phyloP scores from a whole-genome alignment of 2,329 filamentous ascomycete species.

The Aspergillus sp. region DNA sequence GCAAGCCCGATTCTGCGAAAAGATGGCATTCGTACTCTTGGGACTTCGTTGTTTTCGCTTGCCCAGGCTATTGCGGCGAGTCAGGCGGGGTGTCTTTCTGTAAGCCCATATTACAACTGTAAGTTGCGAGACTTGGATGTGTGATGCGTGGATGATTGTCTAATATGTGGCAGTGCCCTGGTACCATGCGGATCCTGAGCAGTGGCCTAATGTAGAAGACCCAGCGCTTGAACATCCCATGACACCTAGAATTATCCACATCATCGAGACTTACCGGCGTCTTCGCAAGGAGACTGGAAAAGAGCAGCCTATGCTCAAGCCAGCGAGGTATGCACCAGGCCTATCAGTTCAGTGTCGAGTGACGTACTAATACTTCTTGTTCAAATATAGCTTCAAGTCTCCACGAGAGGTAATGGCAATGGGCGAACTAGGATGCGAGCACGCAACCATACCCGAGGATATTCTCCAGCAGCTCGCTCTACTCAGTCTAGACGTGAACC shows the following conservation, averaged over 20 bases:
- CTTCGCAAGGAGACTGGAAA: slow-evolving; percentile 50
- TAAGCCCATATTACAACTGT: slow-evolving; percentile 51
- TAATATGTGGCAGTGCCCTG: slow-evolving; percentile 25
- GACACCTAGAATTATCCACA: slow-evolving; percentile 49
- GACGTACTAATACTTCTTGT: too few species aligned
- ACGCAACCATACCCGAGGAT: too few species aligned
- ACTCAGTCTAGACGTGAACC: too few species aligned
- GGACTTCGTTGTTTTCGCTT: slow-evolving; percentile 50
- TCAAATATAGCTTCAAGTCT: too few species aligned
- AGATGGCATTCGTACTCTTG: slow-evolving; percentile 50
- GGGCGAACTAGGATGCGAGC: too few species aligned
- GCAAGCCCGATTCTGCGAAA: slow-evolving; percentile 43
- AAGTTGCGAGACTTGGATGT: too few species aligned
- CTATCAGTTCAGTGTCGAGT: too few species aligned
- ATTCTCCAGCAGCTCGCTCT: too few species aligned
- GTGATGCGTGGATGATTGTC: too few species aligned
- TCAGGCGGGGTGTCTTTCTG: slow-evolving; percentile 49
- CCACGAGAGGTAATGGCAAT: too few species aligned
- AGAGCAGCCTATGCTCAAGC: slow-evolving; percentile 40
- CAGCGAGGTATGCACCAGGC: not conserved
- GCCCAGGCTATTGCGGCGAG: slow-evolving; percentile 52
- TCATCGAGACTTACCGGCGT: slow-evolving; percentile 48
- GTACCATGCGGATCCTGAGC: slow-evolving; percentile 32
- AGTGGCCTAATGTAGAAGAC: slow-evolving; percentile 49
- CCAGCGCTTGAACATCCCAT: slow-evolving; percentile 50